Conservation (phyloP, 2,329 filamentous ascomycete species). For the Aspergillus fructus region DNA sequence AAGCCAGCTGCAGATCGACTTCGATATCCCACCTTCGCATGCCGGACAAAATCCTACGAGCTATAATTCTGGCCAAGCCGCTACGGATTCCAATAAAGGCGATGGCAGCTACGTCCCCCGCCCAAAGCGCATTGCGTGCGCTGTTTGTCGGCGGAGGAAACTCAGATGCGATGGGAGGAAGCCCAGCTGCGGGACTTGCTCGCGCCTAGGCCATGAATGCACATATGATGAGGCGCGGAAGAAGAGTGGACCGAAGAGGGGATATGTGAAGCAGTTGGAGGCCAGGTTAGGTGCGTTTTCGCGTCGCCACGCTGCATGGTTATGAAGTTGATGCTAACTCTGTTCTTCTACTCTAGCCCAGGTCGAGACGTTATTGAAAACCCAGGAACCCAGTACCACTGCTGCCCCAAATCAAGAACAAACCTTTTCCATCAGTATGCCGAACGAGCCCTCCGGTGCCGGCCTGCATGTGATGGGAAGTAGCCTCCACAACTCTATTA, state of each 20-base stretch:
- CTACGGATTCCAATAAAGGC: constrained; percentile 42
- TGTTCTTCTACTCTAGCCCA: constrained; percentile 61
- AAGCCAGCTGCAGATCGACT: constrained; percentile 15
- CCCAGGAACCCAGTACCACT: constrained; percentile 59
- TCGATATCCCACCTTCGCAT: constrained; percentile 30
- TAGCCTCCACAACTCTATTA: constrained; percentile 15
- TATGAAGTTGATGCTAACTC: constrained; percentile 12
- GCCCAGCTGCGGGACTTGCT: constrained; percentile 85
- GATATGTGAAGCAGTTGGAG: constrained; percentile 91
- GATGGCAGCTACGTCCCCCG: constrained; percentile 64
- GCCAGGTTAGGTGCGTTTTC: constrained; percentile 76
- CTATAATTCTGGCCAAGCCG: constrained; percentile 23
- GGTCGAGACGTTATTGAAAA: constrained; percentile 87
- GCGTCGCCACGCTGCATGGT: not conserved
- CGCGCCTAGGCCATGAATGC: constrained; percentile 80
- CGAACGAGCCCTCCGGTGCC: constrained; percentile 29
- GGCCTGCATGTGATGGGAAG: constrained; percentile 24
- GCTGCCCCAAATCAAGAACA: constrained; percentile 27
- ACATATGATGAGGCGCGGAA: constrained; percentile 89
- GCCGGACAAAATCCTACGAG: constrained; percentile 14
- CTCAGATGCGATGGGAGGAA: constrained; percentile 82
- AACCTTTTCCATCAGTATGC: constrained; percentile 21
- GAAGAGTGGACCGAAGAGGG: constrained; percentile 91
- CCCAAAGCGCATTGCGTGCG: constrained; percentile 91
- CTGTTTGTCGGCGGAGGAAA: constrained; percentile 90